Base-by-base conservation (phyloP, 163 green algal species). In the Scenedesmus sp. region DNA sequence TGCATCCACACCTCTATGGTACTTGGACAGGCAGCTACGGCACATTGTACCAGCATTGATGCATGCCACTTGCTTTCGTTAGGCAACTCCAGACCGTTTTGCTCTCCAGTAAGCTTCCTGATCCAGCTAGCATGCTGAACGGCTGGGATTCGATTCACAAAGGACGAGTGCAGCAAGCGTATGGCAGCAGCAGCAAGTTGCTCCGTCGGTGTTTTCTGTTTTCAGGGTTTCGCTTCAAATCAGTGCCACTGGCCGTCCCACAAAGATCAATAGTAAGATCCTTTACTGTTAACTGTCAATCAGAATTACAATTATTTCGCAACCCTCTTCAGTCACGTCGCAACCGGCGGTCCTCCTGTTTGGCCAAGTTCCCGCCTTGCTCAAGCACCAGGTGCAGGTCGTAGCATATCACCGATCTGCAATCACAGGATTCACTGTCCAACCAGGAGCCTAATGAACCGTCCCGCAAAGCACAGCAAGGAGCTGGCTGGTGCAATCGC, bases 401-500 rank as follows among this genome's bases (percentile, higher is more conserved):
- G 7, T 16, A 26, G 6, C 30, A 20, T 37, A 3, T 18, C 6
- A 3, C 30, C 26, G 30, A 37, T 76, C 65, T 3, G 65, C 30
- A 72, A 7, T 16, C 4, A 30, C 15, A 65, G 15, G 53, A 65
- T 24, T 1, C 13, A 7, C 4, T 30, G 26, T 13, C 13, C 15
- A 65, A 30, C 7, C 15, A 65, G 7, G 0, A 13, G 12, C 15
- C 65, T 18, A 76, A 76, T 76, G 65, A 76, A 76, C 30, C 65
- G 65, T 76, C 65, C 68, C 0, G 49, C 79, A 6, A 91, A 87
- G 79, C 30, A 61, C 51, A 87, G 87, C 56, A 68, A 49, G 30
- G 87, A 91, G 51, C 78, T 91, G 22, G 51, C 56, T 56, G 79
- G 56, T 12, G 87, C 87, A 30, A 30, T 91, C 3, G 87, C 43